phyloP scores from a whole-genome alignment of 1,139 yeast genomes.

The Geotrichum bryndzae region DNA sequence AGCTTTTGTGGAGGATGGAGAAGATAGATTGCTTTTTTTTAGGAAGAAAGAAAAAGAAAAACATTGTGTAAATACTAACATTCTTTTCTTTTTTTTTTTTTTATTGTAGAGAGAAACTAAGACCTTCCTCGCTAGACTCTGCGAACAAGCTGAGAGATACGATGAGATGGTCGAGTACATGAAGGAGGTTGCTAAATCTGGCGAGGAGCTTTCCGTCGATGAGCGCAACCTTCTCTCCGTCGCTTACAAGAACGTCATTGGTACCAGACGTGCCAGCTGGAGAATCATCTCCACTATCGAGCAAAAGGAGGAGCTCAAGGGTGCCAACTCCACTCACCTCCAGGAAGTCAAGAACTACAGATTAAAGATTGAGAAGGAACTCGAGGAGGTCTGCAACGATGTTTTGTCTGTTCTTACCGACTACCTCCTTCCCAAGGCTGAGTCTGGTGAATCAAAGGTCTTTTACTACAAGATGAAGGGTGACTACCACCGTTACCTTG shows the following conservation, averaged over 20 bases:
- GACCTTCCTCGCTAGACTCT: conserved; percentile 95
- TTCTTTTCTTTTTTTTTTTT: conserved; percentile 58
- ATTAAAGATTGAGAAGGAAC: conserved; percentile 87
- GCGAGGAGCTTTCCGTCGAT: conserved; percentile 92
- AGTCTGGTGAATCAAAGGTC: conserved; percentile 95
- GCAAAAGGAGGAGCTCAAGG: conserved; percentile 96
- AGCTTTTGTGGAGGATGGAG: background rate
- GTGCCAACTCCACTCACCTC: conserved; percentile 51
- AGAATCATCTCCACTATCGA: conserved; percentile 96
- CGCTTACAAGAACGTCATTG: conserved; percentile 97
- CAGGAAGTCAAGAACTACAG: conserved; percentile 90
- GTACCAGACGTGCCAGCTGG: conserved; percentile 99
- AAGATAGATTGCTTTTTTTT: too few species aligned
- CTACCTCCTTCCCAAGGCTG: conserved; percentile 87
- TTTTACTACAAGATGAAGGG: conserved; percentile 99
- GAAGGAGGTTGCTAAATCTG: conserved; percentile 95
- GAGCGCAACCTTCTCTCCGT: conserved; percentile 96
- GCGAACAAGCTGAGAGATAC: conserved; percentile 99
- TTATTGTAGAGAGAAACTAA: conserved; percentile 7
- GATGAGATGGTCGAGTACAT: conserved; percentile 94
- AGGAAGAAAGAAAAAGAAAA: too few species aligned
- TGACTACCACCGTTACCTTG: conserved; percentile 98
- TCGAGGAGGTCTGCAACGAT: conserved; percentile 90
- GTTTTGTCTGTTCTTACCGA: conserved; percentile 80
- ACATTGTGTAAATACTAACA: background rate